phyloP scores from a whole-genome alignment of 2,329 filamentous ascomycete species.

The Ophiostoma perfectum region DNA sequence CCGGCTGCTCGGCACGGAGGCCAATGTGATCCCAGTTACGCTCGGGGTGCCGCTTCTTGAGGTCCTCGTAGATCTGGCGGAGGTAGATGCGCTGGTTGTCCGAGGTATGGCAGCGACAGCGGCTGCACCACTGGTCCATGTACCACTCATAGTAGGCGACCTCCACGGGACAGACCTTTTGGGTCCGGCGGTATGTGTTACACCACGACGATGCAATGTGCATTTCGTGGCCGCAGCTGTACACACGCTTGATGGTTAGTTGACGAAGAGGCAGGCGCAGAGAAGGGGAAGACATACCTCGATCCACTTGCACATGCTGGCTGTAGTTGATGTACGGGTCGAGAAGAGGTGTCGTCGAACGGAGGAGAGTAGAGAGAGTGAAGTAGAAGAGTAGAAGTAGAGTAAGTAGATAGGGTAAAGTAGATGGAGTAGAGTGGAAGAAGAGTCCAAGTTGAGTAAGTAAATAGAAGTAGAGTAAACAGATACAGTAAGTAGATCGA shows the following conservation, averaged over 20 bases:
- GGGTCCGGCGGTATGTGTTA: slow-evolving; percentile 8
- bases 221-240: background rate
- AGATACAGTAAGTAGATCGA: no score
- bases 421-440: no score
- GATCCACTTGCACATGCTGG: slow-evolving; percentile 14
- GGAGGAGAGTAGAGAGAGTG: no score
- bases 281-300: slow-evolving; percentile 5
- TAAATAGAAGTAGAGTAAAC: no score
- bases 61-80: background rate
- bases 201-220: slow-evolving; percentile 15
- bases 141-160: slow-evolving; percentile 3
- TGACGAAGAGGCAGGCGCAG: no score
- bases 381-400: no score
- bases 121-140: slow-evolving; percentile 12
- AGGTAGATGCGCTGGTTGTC: slow-evolving; percentile 11
- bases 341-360: no score
- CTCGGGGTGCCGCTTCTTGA: slow-evolving; percentile 15
- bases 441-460: no score
- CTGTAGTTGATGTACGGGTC: background rate
- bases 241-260: background rate
- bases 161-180: background rate
- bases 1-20: background rate
- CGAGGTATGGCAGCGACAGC: slow-evolving; percentile 11
- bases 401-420: no score
- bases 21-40: slow-evolving; percentile 19